These are phyloP conservation scores for Hypsizygus marmoreus DNA, from an alignment of 768 basidiomycete species.

Conservation along the genomic window DNA sequence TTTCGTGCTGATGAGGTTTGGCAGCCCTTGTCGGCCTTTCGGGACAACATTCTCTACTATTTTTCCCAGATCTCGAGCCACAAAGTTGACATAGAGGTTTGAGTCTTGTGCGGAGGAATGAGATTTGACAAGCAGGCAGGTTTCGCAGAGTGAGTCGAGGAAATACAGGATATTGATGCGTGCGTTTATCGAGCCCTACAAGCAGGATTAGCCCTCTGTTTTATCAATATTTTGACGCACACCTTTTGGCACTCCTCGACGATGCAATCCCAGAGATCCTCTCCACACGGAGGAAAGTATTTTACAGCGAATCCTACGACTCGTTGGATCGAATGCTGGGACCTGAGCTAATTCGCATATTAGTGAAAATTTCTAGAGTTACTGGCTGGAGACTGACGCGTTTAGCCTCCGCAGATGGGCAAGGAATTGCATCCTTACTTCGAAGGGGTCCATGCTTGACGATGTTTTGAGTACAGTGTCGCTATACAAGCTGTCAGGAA, in stretches of 20 bases:
- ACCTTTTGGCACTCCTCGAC: constrained; percentile 91
- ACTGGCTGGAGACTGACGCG: constrained; percentile 47
- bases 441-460: constrained; percentile 59
- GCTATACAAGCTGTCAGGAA: too few species aligned
- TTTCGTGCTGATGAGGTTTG: constrained; percentile 85
- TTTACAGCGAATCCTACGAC: constrained; percentile 85
- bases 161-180: constrained; percentile 94
- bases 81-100: constrained; percentile 75
- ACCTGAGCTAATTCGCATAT: constrained; percentile 44
- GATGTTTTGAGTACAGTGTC: neutral
- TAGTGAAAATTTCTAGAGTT: constrained; percentile 16
- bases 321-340: constrained; percentile 87
- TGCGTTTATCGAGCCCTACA: constrained; percentile 83
- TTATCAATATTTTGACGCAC: constrained; percentile 10
- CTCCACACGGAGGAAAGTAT: constrained; percentile 81
- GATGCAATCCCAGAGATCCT: constrained; percentile 93
- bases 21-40: constrained; percentile 80
- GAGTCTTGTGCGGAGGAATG: constrained; percentile 44
- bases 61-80: constrained; percentile 74
- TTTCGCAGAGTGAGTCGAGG: constrained; percentile 85
- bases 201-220: neutral
- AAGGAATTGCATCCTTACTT: constrained; percentile 76
- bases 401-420: constrained; percentile 61
- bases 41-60: constrained; percentile 89
- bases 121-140: constrained; percentile 68